Evolutionary conservation across 257 asterid species (phyloP), one percentile per base, ranked within the genome.

Genomic region (Coffea eugenioides): DNA sequence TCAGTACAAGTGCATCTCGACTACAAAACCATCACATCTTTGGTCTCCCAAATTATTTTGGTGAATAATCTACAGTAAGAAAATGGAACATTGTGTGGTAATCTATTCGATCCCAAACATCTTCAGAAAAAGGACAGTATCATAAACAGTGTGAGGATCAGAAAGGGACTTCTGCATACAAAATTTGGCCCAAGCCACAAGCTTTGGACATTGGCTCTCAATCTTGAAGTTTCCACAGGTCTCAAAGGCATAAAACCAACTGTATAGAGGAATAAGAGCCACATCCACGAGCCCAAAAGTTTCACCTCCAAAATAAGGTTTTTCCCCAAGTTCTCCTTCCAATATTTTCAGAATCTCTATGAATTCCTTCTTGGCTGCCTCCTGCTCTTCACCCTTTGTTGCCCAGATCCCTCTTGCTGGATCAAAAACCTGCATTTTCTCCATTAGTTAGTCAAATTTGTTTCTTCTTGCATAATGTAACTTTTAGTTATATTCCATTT

Each of bases 241-340:
- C 54, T 88, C 92, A 46, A 83, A 85, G 39, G 90, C 78, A 59
- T 80, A 27, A 67, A 89, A 91, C 88, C 86, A 79, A 71, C 80
- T 73, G 52, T 73, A 82, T 14, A 64, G 25, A 46, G 80, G 76
- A 39, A 90, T 54, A 4, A 90, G 49, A 71, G 85, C 86, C 31
- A 88, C 43, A 43, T 89, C 93, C 1, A 84, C 16, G 2, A 49
- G 82, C 0, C 92, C 94, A 31, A 43, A 90, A 67, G 18, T 75
- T 31, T 86, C 86, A 11, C 91, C 92, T 4, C 95, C 95, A 77
- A 91, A 89, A 71, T 2, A 88, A 15, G 87, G 75, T 69, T 86
- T 68, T 12, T 87, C 89, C 18, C 92, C 89, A 45, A 90, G 78
- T 57, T 80, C 82, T 36, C 84, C 86, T 70, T 90, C 90, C 78